Base-by-base conservation (phyloP, 441 rosid genomes). In the Sinapis alba region DNA sequence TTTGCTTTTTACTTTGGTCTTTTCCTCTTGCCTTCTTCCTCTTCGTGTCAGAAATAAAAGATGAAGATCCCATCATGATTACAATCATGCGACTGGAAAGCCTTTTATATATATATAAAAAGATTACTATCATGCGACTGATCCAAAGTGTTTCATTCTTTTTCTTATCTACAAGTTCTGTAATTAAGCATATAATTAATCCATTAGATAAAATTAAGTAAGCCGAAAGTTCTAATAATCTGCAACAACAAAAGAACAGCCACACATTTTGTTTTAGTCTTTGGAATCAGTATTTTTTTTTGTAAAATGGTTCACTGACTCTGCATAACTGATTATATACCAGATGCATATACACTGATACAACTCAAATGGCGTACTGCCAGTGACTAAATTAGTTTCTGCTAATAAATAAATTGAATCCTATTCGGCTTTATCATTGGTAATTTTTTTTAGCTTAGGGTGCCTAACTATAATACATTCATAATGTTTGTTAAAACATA, bases 1-100 rank as follows among this genome's bases (percentile, higher is more conserved):
- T 66, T 53, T 53, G 58, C 26, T 53, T 6, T 53, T 20, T 53
- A 53, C 26, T 20, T 53, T 53, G 13, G 76, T 73, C 74, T 54
- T 56, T 78, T 78, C 81, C 47, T 30, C 74, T 71, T 77, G 80
- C 80, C 59, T 26, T 72, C 28, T 65, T 59, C 51, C 61, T 67
- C 68, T 62, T 68, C 61, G 47, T 78, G 78, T 78, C 78, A 72
- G 81, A 72, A 68, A 53, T 36, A 57, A 51, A 19, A 51, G 58
- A 51, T 8, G 43, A 78, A 73, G 38, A 77, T 72, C 80, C 38
- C 69, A 72, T 72, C 75, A 76, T 75, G 24, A 45, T 43, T 70
- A 47, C 12, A 8, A 51, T 19, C 57, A 51, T 19, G 72, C 19
- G 6, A 56, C 13, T 62, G 24, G n/a, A n/a, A n/a, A n/a, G n/a